These are phyloP conservation scores for Nothophaeocryptopus gaeumannii DNA, from an alignment of 2,329 filamentous ascomycete species.

Conservation along the genomic window DNA sequence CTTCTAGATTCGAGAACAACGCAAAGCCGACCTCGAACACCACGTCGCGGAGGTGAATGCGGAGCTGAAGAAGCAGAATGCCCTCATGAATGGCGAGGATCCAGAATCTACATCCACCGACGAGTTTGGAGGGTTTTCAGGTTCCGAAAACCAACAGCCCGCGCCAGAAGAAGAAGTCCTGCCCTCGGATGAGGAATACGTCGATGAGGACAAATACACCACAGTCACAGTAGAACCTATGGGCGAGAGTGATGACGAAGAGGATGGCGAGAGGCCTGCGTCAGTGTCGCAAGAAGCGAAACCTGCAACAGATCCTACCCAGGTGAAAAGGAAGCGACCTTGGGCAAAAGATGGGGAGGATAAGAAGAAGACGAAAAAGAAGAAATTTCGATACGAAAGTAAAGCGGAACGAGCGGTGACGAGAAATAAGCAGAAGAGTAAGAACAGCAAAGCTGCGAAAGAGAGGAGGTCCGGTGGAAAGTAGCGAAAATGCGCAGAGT, in stretches of 20 bases:
- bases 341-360: conserved; percentile 53
- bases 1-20: conserved; percentile 75
- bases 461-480: neutral
- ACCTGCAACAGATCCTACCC: conserved; percentile 2
- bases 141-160: conserved; percentile 9
- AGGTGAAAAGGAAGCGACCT: conserved; percentile 39
- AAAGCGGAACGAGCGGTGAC: conserved; percentile 72
- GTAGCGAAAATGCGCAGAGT: too few species aligned
- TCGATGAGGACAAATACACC: conserved; percentile 94
- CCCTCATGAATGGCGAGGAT: conserved; percentile 25
- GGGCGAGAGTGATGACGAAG: conserved; percentile 48
- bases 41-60: conserved; percentile 76
- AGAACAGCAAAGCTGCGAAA: conserved; percentile 66
- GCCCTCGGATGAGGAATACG: conserved; percentile 74
- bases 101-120: conserved; percentile 31
- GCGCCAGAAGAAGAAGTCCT: conserved; percentile 18
- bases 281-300: conserved; percentile 19
- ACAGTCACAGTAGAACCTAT: conserved; percentile 93
- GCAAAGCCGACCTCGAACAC: conserved; percentile 75
- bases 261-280: conserved; percentile 22
- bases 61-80: conserved; percentile 60
- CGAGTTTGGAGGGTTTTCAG: conserved; percentile 22
- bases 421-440: conserved; percentile 61
- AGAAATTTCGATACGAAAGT: conserved; percentile 90
- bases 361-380: conserved; percentile 65